Evolutionary conservation across 805 yeast species (phyloP).

Genomic region (Candida tammaniensis): DNA sequence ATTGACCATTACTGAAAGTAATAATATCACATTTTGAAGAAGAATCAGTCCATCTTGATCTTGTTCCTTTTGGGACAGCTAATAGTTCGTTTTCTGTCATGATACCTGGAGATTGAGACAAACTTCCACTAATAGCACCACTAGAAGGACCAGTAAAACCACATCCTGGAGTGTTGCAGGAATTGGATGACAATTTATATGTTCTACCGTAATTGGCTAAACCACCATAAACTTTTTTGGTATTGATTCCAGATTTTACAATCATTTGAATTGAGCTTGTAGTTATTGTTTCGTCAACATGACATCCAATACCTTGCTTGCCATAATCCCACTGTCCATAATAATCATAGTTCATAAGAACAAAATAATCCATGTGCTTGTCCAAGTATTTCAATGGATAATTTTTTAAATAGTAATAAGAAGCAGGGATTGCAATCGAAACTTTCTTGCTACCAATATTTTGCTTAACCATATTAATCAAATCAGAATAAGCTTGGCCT

Average conservation of each 20-base stretch:
- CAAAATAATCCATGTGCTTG: constrained; percentile 14
- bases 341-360: constrained; percentile 17
- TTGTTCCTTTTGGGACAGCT: constrained; percentile 4
- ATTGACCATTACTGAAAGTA: constrained; percentile 10
- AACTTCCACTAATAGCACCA: constrained; percentile 10
- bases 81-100: constrained; percentile 14
- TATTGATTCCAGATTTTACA: constrained; percentile 16
- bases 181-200: constrained; percentile 5
- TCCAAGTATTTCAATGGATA: constrained; percentile 17
- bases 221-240: constrained; percentile 16
- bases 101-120: constrained; percentile 12
- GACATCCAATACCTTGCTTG: constrained; percentile 11
- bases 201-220: constrained; percentile 19
- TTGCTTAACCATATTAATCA: constrained; percentile 12
- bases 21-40: constrained; percentile 15
- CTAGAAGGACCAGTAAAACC: constrained; percentile 11
- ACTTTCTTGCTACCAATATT: constrained; percentile 10
- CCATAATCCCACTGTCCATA: constrained; percentile 12
- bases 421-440: constrained; percentile 18
- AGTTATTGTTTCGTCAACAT: constrained; percentile 11
- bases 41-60: constrained; percentile 12
- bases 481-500: constrained; percentile 13
- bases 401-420: constrained; percentile 13
- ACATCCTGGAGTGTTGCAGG: constrained; percentile 14
- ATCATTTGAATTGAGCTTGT: constrained; percentile 12